Conservation (phyloP, 2,329 filamentous ascomycete genomes). For the Ophiocordyceps camponoti-leonardi region DNA sequence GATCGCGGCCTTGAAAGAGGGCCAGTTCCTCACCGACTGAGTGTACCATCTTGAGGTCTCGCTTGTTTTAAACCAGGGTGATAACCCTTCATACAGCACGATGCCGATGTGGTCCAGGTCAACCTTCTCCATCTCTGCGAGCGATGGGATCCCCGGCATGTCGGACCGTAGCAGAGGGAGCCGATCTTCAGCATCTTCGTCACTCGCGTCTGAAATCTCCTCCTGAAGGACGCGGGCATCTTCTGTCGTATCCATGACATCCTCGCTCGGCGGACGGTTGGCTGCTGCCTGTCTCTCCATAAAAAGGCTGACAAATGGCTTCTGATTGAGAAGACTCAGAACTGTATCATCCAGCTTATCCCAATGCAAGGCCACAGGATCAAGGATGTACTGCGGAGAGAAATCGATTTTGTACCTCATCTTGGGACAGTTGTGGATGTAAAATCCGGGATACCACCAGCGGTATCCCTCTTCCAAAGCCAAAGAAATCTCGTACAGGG, state of each 20-base stretch:
- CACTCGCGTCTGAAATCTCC: slow-evolving; percentile 1
- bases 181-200: slow-evolving; percentile 5
- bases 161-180: slow-evolving; percentile 36
- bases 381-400: slow-evolving; percentile 54
- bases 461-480: slow-evolving; percentile 51
- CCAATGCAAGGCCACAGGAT: slow-evolving; percentile 49
- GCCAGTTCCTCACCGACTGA: slow-evolving; percentile 28
- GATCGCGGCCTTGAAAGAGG: slow-evolving; percentile 41
- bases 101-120: slow-evolving; percentile 44
- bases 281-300: slow-evolving; percentile 10
- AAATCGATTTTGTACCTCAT: slow-evolving; percentile 80
- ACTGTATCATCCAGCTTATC: slow-evolving; percentile 35
- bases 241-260: not conserved
- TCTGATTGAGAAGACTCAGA: slow-evolving; percentile 30
- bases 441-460: slow-evolving; percentile 70
- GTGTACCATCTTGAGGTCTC: slow-evolving; percentile 44
- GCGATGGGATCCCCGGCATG: slow-evolving; percentile 49
- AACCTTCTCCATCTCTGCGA: slow-evolving; percentile 32
- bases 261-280: not conserved
- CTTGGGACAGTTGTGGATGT: slow-evolving; percentile 66
- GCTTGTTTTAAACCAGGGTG: slow-evolving; percentile 22
- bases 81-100: slow-evolving; percentile 19
- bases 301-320: slow-evolving; percentile 36
- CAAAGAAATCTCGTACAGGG: slow-evolving; percentile 54
- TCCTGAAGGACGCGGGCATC: not conserved